A percentile compares a stretch with the other conserved stretches of the same genome.
phyloP scores from a whole-genome alignment of 129 eudicot genomes.

The Chrysanthemum makinoi region DNA sequence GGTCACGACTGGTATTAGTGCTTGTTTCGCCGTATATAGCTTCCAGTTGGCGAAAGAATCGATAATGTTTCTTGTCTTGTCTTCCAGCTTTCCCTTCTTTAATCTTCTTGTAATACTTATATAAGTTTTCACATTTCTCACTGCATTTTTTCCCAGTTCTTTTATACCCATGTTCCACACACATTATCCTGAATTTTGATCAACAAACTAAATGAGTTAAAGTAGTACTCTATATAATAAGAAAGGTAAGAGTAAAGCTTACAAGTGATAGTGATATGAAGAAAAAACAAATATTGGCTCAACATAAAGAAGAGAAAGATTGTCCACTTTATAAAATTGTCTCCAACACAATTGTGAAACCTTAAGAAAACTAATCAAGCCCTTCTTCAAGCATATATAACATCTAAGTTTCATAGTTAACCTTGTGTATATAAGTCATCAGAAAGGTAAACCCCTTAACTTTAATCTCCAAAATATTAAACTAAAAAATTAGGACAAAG shows the following conservation, averaged over 20 bases:
- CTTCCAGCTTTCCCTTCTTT: conserved; percentile 94
- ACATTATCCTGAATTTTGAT: conserved; percentile 66
- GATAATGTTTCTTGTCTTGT: conserved; percentile 83
- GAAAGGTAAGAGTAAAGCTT: too few species aligned
- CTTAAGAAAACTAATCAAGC: conserved; percentile 4
- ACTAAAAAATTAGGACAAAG: conserved; percentile 6
- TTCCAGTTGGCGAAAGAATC: conserved; percentile 86
- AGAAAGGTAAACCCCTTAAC: background rate
- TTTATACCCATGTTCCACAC: conserved; percentile 81
- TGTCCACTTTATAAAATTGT: background rate
- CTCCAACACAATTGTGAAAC: conserved; percentile 9
- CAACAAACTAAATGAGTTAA: background rate
- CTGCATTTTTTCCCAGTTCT: conserved; percentile 96
- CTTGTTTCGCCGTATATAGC: conserved; percentile 75
- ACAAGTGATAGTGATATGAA: background rate
- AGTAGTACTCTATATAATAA: too few species aligned
- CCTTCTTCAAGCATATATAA: conserved; percentile 23
- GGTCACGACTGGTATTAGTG: conserved; percentile 19
- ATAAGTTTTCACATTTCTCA: conserved; percentile 92
- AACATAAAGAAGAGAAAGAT: background rate
- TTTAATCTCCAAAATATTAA: conserved; percentile 10
- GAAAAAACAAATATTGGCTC: background rate
- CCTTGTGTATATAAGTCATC: conserved; percentile 11
- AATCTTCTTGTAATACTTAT: conserved; percentile 96
- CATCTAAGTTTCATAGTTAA: conserved; percentile 6